Conservation (phyloP, 1,284 basidiomycete genomes). For the Cryptococcus hybrid region DNA sequence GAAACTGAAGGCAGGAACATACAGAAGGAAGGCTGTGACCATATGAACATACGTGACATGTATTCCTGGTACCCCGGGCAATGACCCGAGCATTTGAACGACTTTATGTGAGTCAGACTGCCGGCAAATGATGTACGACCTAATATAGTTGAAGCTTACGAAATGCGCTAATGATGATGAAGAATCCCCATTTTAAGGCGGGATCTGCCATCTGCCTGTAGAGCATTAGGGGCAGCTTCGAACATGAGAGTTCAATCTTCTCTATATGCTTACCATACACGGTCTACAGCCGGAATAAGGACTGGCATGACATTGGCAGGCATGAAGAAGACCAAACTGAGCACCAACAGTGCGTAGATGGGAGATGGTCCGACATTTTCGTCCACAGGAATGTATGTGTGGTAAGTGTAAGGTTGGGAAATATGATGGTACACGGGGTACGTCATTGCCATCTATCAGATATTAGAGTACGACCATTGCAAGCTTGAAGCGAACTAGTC, state of each 20-base stretch:
- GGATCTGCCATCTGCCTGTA: conserved; percentile 28
- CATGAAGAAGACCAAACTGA: conserved; percentile 38
- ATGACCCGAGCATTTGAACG: conserved; percentile 27
- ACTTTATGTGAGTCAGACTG: conserved; percentile 5
- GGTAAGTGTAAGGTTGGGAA: conserved; percentile 7
- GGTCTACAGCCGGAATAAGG: conserved; percentile 23
- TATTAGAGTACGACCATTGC: no score
- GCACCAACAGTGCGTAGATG: conserved; percentile 31
- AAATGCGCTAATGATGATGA: conserved; percentile 29
- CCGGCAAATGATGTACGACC: neutral
- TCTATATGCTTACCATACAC: conserved; percentile 18
- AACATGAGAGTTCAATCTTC: neutral
- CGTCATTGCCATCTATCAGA: neutral
- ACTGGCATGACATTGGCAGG: conserved; percentile 28
- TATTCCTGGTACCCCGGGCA: conserved; percentile 32
- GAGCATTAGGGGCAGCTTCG: neutral
- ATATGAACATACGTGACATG: conserved; percentile 41
- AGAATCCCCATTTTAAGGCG: conserved; percentile 34
- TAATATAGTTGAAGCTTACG: conserved; percentile 4
- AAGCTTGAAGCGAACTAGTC: no score
- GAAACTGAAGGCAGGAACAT: conserved; percentile 25
- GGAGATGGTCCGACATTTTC: conserved; percentile 18
- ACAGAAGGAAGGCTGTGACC: conserved; percentile 31
- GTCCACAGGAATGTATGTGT: conserved; percentile 7
- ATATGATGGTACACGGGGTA: neutral